These are phyloP conservation scores for Aristolochia contorta DNA, from an alignment of 164 flowering plant species.

Conservation along the genomic window DNA sequence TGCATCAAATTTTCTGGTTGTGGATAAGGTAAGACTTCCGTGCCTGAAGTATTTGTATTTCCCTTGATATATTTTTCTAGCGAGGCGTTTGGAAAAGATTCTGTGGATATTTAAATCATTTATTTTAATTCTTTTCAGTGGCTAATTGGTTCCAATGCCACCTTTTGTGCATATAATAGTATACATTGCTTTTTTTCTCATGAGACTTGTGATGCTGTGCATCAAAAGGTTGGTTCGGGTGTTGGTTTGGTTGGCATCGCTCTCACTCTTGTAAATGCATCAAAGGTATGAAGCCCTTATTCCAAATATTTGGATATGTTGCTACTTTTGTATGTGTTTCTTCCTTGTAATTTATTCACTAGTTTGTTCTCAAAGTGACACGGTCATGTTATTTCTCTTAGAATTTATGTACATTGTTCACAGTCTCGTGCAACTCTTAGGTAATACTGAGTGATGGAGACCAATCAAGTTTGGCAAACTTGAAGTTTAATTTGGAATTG, in stretches of 20 bases:
- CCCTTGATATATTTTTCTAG: too few species aligned
- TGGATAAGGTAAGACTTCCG: too few species aligned
- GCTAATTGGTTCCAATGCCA: too few species aligned
- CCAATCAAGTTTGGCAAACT: constrained; percentile 57
- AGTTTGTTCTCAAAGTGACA: background rate
- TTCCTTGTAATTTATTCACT: background rate
- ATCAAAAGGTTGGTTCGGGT: constrained; percentile 84
- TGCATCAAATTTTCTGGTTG: too few species aligned
- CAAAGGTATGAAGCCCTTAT: constrained; percentile 37
- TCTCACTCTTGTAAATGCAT: constrained; percentile 63
- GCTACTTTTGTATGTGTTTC: background rate
- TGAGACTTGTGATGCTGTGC: background rate
- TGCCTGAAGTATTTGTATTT: too few species aligned
- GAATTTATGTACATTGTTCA: background rate
- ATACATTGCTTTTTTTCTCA: too few species aligned
- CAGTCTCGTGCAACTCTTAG: constrained; percentile 25
- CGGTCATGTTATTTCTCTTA: background rate
- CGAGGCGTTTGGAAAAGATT: too few species aligned
- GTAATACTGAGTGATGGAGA: constrained; percentile 84
- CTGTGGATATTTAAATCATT: too few species aligned
- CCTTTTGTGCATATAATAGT: too few species aligned
- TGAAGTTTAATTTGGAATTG: constrained; percentile 70
- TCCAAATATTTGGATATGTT: background rate
- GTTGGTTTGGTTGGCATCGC: constrained; percentile 92
- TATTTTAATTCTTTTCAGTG: too few species aligned